Evolutionary conservation across 768 basidiomycete genomes (phyloP).

Genomic region (Cystofilobasidium ferigula): DNA sequence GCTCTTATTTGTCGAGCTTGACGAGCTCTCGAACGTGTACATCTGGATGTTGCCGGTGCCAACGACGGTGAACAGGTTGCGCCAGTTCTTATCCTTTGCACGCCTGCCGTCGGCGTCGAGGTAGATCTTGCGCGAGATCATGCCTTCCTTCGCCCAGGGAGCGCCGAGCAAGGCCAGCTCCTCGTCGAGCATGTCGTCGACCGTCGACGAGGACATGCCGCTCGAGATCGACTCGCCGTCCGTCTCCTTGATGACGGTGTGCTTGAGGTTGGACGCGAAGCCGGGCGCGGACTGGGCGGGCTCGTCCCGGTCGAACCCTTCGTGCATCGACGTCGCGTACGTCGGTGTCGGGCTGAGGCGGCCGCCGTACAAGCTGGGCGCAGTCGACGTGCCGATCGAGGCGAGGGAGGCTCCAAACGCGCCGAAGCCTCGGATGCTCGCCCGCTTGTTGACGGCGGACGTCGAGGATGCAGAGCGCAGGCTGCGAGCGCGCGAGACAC

Average conservation of each 20-base stretch:
- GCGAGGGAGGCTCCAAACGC: constrained; percentile 50
- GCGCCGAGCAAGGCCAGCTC: constrained; percentile 88
- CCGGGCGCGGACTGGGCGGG: constrained; percentile 64
- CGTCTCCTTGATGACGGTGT: constrained; percentile 89
- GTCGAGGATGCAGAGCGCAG: constrained; percentile 3
- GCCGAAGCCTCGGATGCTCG: constrained; percentile 79
- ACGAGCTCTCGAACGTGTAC: constrained; percentile 70
- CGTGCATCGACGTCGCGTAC: constrained; percentile 77
- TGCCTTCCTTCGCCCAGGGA: constrained; percentile 98
- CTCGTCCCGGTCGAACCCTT: constrained; percentile 33
- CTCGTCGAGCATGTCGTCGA: constrained; percentile 65
- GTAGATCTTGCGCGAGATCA: constrained; percentile 87
- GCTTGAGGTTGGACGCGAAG: constrained; percentile 88
- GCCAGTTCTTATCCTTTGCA: constrained; percentile 79
- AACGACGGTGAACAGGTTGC: constrained; percentile 91
- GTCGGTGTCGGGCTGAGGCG: constrained; percentile 90
- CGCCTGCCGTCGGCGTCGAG: constrained; percentile 76
- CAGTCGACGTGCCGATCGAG: constrained; percentile 38
- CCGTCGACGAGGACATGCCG: constrained; percentile 54
- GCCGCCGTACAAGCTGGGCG: constrained; percentile 56
- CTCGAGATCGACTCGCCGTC: constrained; percentile 72
- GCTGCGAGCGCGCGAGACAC: constrained; percentile 6
- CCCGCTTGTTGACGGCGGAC: constrained; percentile 49
- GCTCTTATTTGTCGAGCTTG: constrained; percentile 42
- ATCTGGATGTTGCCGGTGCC: constrained; percentile 87